Conservation (phyloP, 2,329 filamentous ascomycete species). For the Colletotrichum chrysophilum region DNA sequence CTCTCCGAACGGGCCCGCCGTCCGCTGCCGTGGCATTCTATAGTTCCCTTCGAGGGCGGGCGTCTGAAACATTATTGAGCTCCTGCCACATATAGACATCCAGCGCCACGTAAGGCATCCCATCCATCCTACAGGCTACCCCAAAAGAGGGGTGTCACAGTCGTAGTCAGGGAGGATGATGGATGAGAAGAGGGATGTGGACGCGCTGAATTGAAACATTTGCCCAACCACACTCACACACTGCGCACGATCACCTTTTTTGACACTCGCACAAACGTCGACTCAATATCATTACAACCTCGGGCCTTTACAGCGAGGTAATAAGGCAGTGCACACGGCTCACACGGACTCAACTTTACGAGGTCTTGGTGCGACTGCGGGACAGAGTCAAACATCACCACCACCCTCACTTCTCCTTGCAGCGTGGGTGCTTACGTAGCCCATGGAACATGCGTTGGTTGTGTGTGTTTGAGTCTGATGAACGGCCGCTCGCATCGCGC, state of each 20-base stretch:
- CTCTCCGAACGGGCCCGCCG: not conserved
- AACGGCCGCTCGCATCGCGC: not conserved
- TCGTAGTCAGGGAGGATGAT: not conserved
- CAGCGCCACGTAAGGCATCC: not conserved
- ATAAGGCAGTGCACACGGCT: not conserved
- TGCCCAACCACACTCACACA: slow-evolving; percentile 10
- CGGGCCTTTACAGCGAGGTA: not conserved
- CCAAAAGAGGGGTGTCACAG: not conserved
- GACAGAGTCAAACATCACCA: not conserved
- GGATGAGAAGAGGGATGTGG: not conserved
- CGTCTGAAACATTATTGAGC: not conserved
- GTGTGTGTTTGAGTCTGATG: not conserved
- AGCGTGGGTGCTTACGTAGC: not conserved
- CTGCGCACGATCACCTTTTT: not conserved
- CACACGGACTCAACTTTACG: not conserved
- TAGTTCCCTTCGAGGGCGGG: not conserved
- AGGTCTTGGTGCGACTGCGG: not conserved
- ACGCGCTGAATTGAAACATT: slow-evolving; percentile 16
- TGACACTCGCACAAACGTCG: not conserved
- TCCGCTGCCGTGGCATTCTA: not conserved
- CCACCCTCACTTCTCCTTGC: not conserved
- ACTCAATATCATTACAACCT: not conserved
- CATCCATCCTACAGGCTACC: not conserved
- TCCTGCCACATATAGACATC: not conserved
- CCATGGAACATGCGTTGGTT: not conserved